Base-by-base conservation (phyloP, 257 asterid genomes). In the Solanum megistacrolobum region DNA sequence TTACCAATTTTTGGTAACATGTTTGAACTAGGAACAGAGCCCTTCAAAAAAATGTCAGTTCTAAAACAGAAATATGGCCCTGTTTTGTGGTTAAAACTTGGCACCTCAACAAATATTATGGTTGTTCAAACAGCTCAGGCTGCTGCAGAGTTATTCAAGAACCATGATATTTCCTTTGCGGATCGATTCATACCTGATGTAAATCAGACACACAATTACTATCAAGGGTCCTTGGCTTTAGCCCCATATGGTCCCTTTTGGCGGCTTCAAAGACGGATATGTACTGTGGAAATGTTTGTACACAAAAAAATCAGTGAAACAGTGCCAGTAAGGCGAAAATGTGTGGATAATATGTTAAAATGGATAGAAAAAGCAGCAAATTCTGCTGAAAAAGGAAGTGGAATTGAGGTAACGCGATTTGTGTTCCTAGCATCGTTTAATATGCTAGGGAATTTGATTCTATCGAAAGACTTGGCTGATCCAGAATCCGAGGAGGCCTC, bases 401-500 rank as follows among this genome's bases (percentile, higher is more conserved):
- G 86, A 25, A 39, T 93, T 73, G 91, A 93, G 6, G 91, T 94
- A 84, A 89, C 94, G 29, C 34, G 34, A 1, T 65, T 11, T 65
- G 73, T 65, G 8, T 65, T 65, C 34, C 73, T 65, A 65, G 73
- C 90, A 3, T 91, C 95, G 75, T 94, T 93, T 46, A 93, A 36
- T 87, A 93, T 92, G 95, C 35, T 94, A 23, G 97, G 93, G 58
- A 94, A 94, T 58, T 73, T 93, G 4, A 91, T 94, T 94, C 68
- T 94, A 60, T 94, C 96, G 3, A 88, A 89, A 52, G 95, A 94
- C 65, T 86, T 94, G 52, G 91, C 91, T 48, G 88, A 89, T 87
- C 94, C 96, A 1, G 88, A 90, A 0, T 89, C 95, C 2, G 90
- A 29, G 20, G 90, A 91, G 85, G 94, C 92, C 4, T 90, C 94